These are phyloP conservation scores for Backusella morwellensis DNA, from an alignment of 192 early-diverging fungal species.

Conservation along the genomic window DNA sequence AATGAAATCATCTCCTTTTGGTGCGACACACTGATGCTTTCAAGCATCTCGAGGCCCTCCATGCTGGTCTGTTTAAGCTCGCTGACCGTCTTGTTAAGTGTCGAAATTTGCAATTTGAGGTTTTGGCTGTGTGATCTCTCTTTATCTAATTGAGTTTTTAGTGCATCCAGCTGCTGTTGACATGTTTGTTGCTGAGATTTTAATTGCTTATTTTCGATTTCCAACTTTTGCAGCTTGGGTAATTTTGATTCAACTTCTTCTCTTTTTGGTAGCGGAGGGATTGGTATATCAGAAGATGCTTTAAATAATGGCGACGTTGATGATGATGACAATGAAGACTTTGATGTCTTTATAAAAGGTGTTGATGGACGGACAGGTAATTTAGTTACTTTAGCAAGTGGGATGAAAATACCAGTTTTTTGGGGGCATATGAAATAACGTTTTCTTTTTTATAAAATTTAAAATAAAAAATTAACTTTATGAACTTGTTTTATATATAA, in stretches of 20 bases:
- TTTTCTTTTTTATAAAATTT: conserved; percentile 35
- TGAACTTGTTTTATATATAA: conserved; percentile 29
- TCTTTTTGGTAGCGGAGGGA: conserved; percentile 4
- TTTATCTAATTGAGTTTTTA: neutral
- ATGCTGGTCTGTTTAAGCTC: conserved; percentile 30
- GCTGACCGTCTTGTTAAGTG: conserved; percentile 9
- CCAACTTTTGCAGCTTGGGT: neutral
- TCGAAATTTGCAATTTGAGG: neutral
- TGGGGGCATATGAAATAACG: conserved; percentile 67
- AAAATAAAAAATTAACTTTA: neutral
- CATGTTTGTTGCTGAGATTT: neutral
- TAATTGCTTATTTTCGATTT: conserved; percentile 4
- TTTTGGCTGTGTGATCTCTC: neutral
- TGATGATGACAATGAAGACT: neutral
- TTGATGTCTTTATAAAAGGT: neutral
- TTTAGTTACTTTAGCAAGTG: conserved; percentile 49
- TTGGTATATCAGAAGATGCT: neutral
- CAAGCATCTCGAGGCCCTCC: conserved; percentile 34
- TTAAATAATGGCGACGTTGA: neutral
- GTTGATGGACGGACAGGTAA: neutral
- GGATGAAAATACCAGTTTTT: conserved; percentile 67
- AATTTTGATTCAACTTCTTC: neutral
- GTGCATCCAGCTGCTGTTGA: neutral
- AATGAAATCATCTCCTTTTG: conserved; percentile 18
- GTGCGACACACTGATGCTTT: conserved; percentile 15